Percentiles rank a stretch among this genome's conserved stretches.
These are phyloP conservation scores for Suillus decipiens DNA, from an alignment of 768 basidiomycete species.

Conservation along the genomic window DNA sequence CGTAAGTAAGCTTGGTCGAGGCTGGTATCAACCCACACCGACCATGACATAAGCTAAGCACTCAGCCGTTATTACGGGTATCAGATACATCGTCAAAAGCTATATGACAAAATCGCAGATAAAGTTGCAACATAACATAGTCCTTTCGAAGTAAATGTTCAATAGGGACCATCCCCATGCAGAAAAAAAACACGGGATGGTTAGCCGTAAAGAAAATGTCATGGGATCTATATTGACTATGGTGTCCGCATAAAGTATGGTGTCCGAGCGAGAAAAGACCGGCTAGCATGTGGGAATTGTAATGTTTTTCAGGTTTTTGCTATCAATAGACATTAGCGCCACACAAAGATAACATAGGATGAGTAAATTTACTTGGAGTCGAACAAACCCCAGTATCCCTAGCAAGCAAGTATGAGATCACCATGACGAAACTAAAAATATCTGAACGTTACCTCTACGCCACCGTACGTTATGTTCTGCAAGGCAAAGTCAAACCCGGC, in stretches of 20 bases:
- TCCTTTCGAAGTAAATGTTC: neutral
- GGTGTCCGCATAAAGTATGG: conserved; percentile 1
- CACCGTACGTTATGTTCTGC: conserved; percentile 67
- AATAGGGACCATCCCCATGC: neutral
- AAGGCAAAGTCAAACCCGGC: conserved; percentile 13
- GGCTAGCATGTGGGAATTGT: conserved; percentile 59
- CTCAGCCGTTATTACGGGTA: neutral
- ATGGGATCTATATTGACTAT: neutral
- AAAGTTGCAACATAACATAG: conserved; percentile 4
- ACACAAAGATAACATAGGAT: conserved; percentile 4
- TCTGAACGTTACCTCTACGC: conserved; percentile 58
- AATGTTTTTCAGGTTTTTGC: conserved; percentile 71
- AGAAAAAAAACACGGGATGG: neutral
- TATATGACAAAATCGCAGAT: neutral
- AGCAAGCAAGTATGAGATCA: conserved; percentile 15
- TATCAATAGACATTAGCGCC: conserved; percentile 34
- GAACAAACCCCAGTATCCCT: conserved; percentile 69
- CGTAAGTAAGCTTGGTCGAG: neutral
- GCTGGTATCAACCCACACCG: neutral
- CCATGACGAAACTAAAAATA: neutral
- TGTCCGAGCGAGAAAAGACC: neutral
- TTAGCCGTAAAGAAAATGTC: neutral
- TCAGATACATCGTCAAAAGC: conserved; percentile 1
- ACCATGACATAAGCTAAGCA: neutral
- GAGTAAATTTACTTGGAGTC: conserved; percentile 47